A percentile compares a stretch with the other conserved stretches of the same genome.
Evolutionary conservation across 2,329 filamentous ascomycete genomes (phyloP).

Genomic region (Aspergillus sergii): DNA sequence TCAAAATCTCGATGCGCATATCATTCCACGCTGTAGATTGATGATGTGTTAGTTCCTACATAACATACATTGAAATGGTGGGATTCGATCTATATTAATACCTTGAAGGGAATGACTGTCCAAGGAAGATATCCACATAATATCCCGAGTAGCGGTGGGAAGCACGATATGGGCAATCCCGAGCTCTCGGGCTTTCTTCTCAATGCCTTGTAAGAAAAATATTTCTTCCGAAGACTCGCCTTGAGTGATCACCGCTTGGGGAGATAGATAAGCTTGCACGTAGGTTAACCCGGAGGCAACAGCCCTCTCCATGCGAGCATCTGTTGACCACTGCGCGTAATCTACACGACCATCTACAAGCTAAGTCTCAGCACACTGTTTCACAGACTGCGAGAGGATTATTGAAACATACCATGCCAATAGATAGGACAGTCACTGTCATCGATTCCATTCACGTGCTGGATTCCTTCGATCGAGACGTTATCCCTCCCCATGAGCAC

Average conservation of each 20-base stretch:
- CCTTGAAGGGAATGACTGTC: constrained; percentile 71
- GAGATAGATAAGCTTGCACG: constrained; percentile 73
- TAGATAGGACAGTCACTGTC: constrained; percentile 65
- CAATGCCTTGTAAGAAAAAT: constrained; percentile 66
- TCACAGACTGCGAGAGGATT: not conserved
- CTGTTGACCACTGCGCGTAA: constrained; percentile 68
- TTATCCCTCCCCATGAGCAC: constrained; percentile 74
- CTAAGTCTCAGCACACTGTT: constrained; percentile 6
- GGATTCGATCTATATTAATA: constrained; percentile 38
- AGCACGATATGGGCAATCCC: constrained; percentile 73
- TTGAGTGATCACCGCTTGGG: constrained; percentile 76
- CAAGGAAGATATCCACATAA: constrained; percentile 76
- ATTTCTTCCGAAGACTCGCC: constrained; percentile 66
- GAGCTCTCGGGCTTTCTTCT: constrained; percentile 55
- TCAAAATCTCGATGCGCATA: constrained; percentile 76
- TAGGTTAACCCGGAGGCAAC: constrained; percentile 69
- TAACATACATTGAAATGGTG: not conserved
- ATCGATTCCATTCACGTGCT: constrained; percentile 77
- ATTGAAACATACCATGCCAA: constrained; percentile 54
- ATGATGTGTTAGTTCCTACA: not conserved
- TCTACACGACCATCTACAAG: constrained; percentile 72
- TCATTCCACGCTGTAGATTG: constrained; percentile 69
- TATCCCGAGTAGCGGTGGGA: constrained; percentile 63
- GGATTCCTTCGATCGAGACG: constrained; percentile 68
- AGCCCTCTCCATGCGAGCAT: constrained; percentile 67